Base-by-base conservation (phyloP, 352 stramenopile genomes). In the Pythium pyrilobum region DNA sequence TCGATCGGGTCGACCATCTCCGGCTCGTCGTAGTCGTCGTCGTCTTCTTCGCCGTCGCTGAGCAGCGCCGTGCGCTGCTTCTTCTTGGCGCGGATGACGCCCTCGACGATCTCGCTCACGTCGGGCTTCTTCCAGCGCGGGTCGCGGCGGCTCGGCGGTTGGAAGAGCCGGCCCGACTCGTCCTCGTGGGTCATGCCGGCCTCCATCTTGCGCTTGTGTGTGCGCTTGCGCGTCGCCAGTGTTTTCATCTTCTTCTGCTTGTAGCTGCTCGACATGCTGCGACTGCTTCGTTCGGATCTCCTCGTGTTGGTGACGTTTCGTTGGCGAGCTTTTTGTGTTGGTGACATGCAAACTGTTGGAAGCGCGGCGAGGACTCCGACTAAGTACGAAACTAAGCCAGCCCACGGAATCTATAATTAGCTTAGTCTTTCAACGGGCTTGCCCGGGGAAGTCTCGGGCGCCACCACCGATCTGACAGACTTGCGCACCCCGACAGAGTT, bases 181-280 rank as follows among this genome's bases (percentile, higher is more conserved):
- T 90, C 79, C n/a, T 85, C 77, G 43, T 75, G 59, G 9, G 67
- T 79, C 62, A 85, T 68, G 4, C 77, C 79, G 36, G 66, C 49
- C 46, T 85, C 47, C 49, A 82, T 76, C 52, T 70, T 76, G 61
- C 79, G 79, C 68, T 90, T 90, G 52, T 73, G 76, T 49, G 79
- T 90, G 52, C 87, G 86, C 73, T 87, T 87, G 41, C 79, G 74
- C 62, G 79, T 90, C 37, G 67, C 71, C 53, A 90, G 65, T 57
- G 77, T 90, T 69, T 84, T 86, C 61, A 85, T 53, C 67, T 90
- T 90, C 62, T 90, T 90, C 64, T 90, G 79, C 73, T 87, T 87
- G 64, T 77, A 90, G 73, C 74, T 87, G 68, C 79, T 90, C 56
- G 77, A 87, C 79, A 90, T 90, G 15, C n/a, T 49, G 8, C 4